Evolutionary conservation across 1,284 basidiomycete genomes (phyloP), one percentile per base, ranked within the genome.

Genomic region (Rugiboletus extremiorientalis): DNA sequence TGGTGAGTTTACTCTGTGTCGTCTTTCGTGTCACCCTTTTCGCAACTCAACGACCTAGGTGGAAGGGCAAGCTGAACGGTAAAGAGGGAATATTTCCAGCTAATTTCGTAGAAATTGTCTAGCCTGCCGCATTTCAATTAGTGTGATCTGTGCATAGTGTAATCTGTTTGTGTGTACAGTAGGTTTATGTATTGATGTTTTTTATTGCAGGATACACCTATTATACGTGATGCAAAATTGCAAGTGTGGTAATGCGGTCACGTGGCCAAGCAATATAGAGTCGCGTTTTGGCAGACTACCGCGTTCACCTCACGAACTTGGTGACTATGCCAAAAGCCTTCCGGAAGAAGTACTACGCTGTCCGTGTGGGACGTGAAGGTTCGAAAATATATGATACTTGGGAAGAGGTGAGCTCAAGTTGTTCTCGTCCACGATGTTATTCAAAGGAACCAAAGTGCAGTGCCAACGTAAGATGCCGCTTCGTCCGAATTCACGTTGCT

Each of bases 91-190:
- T 82, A 52, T 87, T 86, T 66, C 84, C 84, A 25, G 84, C 84
- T 15, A 86, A 86, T 64, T 86, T 86, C 60, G 83, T 86, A 23
- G 83, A 87, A 65, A 64, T 86, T 56, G 74, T 79, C 36, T 83
- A 65, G 58, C 30, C 15, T 23, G 43, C 25, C 7, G 41, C 28
- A 45, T 37, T 42, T 22, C 10, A 7, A 33, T 36, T 50, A 9
- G 37, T 54, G 55, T 54, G 42, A 46, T 38, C 20, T 64, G 42
- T 33, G 6, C n/a, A n/a, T n/a, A n/a, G n/a, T n/a, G n/a, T n/a
- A n/a, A 52, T 49, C n/a, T 61, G 20, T 15, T 43, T 10, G 8
- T 28, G 15, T 31, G 12, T 22, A n/a, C 16, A 54, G 33, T 50
- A 42, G 44, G 14, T 49, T 10, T n/a, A 15, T 65, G 38, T 51